Evolutionary conservation across 192 early-diverging fungal genomes (phyloP), one percentile per base, ranked within the genome.

Genomic region (Dimargaris cristalligena): DNA sequence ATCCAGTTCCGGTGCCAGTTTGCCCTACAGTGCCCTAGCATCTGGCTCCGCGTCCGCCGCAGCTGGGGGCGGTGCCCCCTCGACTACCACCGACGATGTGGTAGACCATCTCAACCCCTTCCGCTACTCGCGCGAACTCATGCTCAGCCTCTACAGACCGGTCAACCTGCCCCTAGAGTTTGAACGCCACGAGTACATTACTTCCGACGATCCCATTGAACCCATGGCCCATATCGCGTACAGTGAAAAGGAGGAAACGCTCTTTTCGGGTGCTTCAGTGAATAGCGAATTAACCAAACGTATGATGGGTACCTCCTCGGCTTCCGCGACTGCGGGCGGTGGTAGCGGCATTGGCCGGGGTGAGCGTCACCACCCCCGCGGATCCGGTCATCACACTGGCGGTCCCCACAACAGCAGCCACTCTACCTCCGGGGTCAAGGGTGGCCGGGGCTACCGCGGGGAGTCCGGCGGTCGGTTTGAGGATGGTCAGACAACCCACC

Each of bases 81-180:
- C 52, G 52, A 29, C 28, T 20, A 26, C 9, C 4, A 18, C 46
- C 46, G 30, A 52, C 22, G 50, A 52, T 52, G 34, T 31, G 32
- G 34, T 57, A 18, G 74, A 65, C 4, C 66, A 66, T 4, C 35
- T 76, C 23, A 75, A 75, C 32, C 69, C 79, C 16, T 81, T 77
- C 62, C 80, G 76, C 71, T 88, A 85, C 68, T 79, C 83, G 16
- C 82, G 81, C 52, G 86, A 86, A 38, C 71, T 75, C 38, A 86
- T 88, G 84, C 69, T 88, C 13, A 78, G 75, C 20, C 67, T 88
- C 38, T 88, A 79, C 67, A 80, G 71, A 32, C 76, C 81, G 3
- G 71, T 70, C 22, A 75, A 73, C 31, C 52, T 81, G 25, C 68
- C 80, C 28, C 65, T 77, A 25, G 77, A 78, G 44, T 85, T 88